A percentile compares a stretch with the other conserved stretches of the same genome.
phyloP scores from a whole-genome alignment of 228 moss, liverwort and hornwort species.

The Sphagnum fallax region DNA sequence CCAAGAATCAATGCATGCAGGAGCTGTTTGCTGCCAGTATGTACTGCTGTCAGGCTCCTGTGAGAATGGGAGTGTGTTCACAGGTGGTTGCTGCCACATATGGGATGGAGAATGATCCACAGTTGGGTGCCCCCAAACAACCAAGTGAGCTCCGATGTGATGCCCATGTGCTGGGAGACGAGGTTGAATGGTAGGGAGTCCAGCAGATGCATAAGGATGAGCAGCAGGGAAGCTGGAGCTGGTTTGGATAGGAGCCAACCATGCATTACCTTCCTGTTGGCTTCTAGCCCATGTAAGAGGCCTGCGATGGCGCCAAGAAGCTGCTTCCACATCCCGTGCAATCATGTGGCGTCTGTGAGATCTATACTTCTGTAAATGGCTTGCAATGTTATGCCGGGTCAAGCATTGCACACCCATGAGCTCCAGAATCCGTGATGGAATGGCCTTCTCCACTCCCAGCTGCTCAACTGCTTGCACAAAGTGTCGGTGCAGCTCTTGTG shows the following conservation, averaged over 20 bases:
- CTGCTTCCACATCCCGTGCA: slow-evolving; percentile 91
- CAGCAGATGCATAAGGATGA: slow-evolving; percentile 79
- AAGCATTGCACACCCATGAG: slow-evolving; percentile 97
- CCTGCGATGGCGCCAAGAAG: slow-evolving; percentile 90
- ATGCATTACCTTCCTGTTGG: slow-evolving; percentile 60
- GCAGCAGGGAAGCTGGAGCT: slow-evolving; percentile 45
- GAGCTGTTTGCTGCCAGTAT: slow-evolving; percentile 91
- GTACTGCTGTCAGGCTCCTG: slow-evolving; percentile 83
- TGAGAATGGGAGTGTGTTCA: slow-evolving; percentile 73
- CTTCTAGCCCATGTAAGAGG: slow-evolving; percentile 58
- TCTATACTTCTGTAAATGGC: slow-evolving; percentile 97
- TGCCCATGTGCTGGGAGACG: slow-evolving; percentile 46
- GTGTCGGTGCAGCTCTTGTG: slow-evolving; percentile 93
- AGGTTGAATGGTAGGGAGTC: slow-evolving; percentile 72
- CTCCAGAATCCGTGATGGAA: slow-evolving; percentile 91
- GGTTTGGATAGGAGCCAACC: slow-evolving; percentile 61
- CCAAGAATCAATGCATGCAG: slow-evolving; percentile 45
- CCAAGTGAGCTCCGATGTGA: slow-evolving; percentile 23
- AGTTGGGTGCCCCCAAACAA: slow-evolving; percentile 92
- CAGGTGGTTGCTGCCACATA: slow-evolving; percentile 91
- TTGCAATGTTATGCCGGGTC: slow-evolving; percentile 96
- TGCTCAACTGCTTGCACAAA: slow-evolving; percentile 98
- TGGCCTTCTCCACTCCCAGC: slow-evolving; percentile 95
- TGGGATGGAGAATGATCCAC: slow-evolving; percentile 86
- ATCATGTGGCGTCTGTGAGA: slow-evolving; percentile 90